Base-by-base conservation (phyloP, 129 eudicot genomes). In the Solidago caesia region DNA sequence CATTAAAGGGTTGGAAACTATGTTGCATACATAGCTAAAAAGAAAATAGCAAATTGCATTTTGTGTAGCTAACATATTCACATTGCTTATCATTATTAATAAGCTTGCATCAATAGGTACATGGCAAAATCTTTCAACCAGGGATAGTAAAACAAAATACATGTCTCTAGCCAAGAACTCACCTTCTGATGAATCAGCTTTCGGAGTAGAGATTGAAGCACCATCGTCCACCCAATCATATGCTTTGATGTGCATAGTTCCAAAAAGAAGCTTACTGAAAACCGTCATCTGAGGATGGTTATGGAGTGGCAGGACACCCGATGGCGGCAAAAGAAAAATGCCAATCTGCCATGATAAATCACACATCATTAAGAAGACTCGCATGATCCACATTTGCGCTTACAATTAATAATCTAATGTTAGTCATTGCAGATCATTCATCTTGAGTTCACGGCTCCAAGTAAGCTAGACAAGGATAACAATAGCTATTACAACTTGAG, bases 251-350 rank as follows among this genome's bases (percentile, higher is more conserved):
- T 89, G 94, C 97, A 92, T 92, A 3, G 85, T 85, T 59, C 97
- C 97, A 58, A 92, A 92, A 12, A 92, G 87, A 63, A 92, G 89
- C 84, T 89, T 92, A 82, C 96, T 80, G 66, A 92, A 87, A 61
- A 92, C 97, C 15, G 97, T 92, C 97, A 92, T 92, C 52, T 82
- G 89, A n/a, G 97, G 97, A 69, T 92, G 97, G 55, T 92, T 87
- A 53, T 92, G 97, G 64, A 92, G 96, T 0, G 94, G 96, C 51
- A 92, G 86, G 70, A 92, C 94, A 76, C 89, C 90, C 14, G 87
- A 73, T 27, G 97, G 94, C 0, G 97, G 97, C 85, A 92, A 85
- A 68, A 95, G 89, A 81, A 92, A 92, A 62, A 92, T 84, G 49
- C 97, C 97, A 66, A 92, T 92, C 97, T 92, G 84, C 62, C 68